phyloP scores from a whole-genome alignment of 2,329 filamentous ascomycete species.

The Rhinocladiella mackenziei region DNA sequence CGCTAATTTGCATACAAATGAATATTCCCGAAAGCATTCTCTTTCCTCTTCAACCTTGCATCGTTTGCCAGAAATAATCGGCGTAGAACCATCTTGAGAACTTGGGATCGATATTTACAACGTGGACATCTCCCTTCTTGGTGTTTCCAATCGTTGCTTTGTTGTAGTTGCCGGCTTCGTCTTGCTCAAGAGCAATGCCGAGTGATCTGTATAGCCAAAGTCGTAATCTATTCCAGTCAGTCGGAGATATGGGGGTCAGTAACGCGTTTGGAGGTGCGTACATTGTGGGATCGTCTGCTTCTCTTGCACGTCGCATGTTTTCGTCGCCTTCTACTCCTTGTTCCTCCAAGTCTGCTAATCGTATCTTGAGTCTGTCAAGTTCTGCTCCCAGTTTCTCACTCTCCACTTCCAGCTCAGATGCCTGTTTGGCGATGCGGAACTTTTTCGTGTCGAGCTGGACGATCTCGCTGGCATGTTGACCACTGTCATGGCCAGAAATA shows the following conservation, averaged over 20 bases:
- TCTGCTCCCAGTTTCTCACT: conserved; percentile 84
- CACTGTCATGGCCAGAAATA: conserved; percentile 64
- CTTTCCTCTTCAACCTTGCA: conserved; percentile 49
- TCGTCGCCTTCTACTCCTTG: conserved; percentile 77
- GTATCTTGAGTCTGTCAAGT: conserved; percentile 67
- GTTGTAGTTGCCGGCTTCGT: conserved; percentile 73
- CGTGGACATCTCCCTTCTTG: conserved; percentile 84
- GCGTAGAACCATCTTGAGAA: conserved; percentile 89
- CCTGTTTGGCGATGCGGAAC: conserved; percentile 89
- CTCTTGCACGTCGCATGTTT: conserved; percentile 48
- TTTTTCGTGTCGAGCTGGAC: conserved; percentile 86
- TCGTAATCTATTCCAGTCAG: conserved; percentile 55
- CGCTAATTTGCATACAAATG: conserved; percentile 4
- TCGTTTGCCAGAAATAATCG: conserved; percentile 90
- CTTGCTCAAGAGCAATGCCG: conserved; percentile 84
- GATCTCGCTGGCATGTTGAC: conserved; percentile 78
- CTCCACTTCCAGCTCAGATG: conserved; percentile 85
- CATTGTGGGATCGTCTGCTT: conserved; percentile 49
- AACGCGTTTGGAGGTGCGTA: too few species aligned
- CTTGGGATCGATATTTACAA: conserved; percentile 90
- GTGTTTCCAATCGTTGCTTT: conserved; percentile 82
- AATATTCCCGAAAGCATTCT: background rate
- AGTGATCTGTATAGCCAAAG: conserved; percentile 87
- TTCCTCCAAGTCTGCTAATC: conserved; percentile 75
- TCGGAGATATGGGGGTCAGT: too few species aligned